A percentile compares a stretch with the other conserved stretches of the same genome.
Conservation (phyloP, 352 stramenopile genomes). For the Globisporangium carolinianum region DNA sequence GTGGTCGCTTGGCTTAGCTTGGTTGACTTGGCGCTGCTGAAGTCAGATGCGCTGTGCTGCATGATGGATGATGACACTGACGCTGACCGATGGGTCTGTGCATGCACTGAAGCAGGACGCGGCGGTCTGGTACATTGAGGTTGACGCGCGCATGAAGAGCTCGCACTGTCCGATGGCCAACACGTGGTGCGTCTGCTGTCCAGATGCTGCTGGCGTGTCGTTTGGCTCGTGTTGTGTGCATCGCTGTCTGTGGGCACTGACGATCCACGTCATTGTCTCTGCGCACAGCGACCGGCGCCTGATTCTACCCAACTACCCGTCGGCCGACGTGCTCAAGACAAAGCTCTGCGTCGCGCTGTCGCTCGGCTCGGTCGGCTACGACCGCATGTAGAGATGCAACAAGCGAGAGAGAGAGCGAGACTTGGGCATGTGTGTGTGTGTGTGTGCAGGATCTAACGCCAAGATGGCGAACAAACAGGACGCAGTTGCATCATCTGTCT, state of each 20-base stretch:
- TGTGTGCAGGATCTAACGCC: neutral
- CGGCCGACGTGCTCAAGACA: slow-evolving; percentile 36
- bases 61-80: neutral
- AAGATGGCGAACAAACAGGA: too few relatives aligned
- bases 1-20: too few relatives aligned
- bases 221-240: neutral
- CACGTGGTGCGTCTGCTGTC: slow-evolving; percentile 41
- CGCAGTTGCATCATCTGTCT: too few relatives aligned
- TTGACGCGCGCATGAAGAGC: slow-evolving; percentile 37
- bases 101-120: slow-evolving; percentile 27
- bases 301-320: slow-evolving; percentile 62
- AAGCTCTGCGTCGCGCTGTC: slow-evolving; percentile 58
- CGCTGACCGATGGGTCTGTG: neutral
- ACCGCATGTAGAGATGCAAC: slow-evolving; percentile 51
- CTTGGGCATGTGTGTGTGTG: neutral
- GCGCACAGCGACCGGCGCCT: slow-evolving; percentile 52
- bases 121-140: slow-evolving; percentile 62
- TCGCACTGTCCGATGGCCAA: slow-evolving; percentile 63
- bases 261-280: slow-evolving; percentile 2
- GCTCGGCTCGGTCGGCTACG: slow-evolving; percentile 61
- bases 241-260: neutral
- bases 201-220: neutral
- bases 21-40: neutral
- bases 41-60: neutral
- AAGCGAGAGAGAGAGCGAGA: neutral